Percentiles rank a stretch among this genome's conserved stretches.
phyloP scores from a whole-genome alignment of 2,329 filamentous ascomycete genomes.

The Escovopsis sp. region DNA sequence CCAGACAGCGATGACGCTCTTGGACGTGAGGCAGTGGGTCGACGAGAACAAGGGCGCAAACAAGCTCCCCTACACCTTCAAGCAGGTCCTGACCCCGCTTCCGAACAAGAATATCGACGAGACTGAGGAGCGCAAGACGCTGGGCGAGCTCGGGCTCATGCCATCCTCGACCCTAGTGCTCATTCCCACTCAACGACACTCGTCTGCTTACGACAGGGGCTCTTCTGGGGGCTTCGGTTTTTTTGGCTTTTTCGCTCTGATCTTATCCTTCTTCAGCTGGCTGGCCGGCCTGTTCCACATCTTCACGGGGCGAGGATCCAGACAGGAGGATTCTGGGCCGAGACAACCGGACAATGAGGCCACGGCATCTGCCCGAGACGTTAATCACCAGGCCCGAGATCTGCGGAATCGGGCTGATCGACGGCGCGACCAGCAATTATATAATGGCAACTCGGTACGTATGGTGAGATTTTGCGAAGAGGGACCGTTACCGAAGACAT shows the following conservation, averaged over 20 bases:
- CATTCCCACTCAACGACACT: slow-evolving; percentile 45
- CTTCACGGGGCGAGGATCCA: slow-evolving; percentile 6
- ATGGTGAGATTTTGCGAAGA: not conserved
- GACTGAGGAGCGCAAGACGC: slow-evolving; percentile 54
- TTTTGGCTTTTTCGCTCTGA: slow-evolving; percentile 13
- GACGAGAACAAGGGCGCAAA: slow-evolving; percentile 45
- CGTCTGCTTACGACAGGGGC: slow-evolving; percentile 24
- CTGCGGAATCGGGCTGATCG: slow-evolving; percentile 35
- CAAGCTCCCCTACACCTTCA: slow-evolving; percentile 61
- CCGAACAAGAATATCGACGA: slow-evolving; percentile 62
- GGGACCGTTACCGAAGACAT: too few relatives aligned
- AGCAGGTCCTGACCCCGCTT: slow-evolving; percentile 64
- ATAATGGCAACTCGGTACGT: slow-evolving; percentile 81
- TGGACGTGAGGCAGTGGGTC: slow-evolving; percentile 63
- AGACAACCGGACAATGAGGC: slow-evolving; percentile 1
- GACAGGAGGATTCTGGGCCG: not conserved
- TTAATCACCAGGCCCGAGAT: slow-evolving; percentile 12
- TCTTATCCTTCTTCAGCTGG: slow-evolving; percentile 22
- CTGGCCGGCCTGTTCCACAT: slow-evolving; percentile 20
- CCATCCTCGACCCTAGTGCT: slow-evolving; percentile 76
- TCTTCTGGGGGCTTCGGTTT: slow-evolving; percentile 14
- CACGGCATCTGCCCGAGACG: slow-evolving; percentile 9
- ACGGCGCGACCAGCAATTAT: slow-evolving; percentile 53
- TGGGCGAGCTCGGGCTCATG: slow-evolving; percentile 56
- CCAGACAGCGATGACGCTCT: slow-evolving; percentile 45